Base-by-base conservation (phyloP, 2,329 filamentous ascomycete species). In the Ceratocystis cubensis region DNA sequence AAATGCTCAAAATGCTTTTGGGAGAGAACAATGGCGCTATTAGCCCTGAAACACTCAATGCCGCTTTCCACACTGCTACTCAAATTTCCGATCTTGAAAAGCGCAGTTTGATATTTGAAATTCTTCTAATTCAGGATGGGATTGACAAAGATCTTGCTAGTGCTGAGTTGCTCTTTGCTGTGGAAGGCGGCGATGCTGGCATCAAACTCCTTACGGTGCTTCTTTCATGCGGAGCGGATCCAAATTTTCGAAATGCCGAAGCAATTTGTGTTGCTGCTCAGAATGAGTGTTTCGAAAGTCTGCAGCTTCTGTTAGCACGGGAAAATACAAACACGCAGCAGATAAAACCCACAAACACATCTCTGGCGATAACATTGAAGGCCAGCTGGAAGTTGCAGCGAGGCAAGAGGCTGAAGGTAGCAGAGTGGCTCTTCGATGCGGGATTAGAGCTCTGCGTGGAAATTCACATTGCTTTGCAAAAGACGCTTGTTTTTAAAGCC, bases 21-120 rank as follows among this genome's bases (percentile, higher is more conserved):
- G 76, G 74, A 28, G 76, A 77, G 1, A 75, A 76, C 28, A 72
- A 71, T 0, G 71, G 76, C 3, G 72, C 78, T 0, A 75, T 75
- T 10, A 76, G 76, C 61, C 25, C 64, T 2, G 71, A 73, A 5
- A 81, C 78, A 0, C 72, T 84, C 2, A 76, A 79, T 37, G 76
- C 77, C 48, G 81, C 79, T 0, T 84, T 85, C 57, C 79, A 83
- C 68, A 82, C 81, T 1, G 81, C 82, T 0, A 82, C 80, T 0
- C 78, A 81, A 64, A 75, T 84, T 1, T 73, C 78, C 1, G 79
- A 84, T 67, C 72, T 84, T 3, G 76, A 75, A 64, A 78, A 76
- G 48, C 75, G 82, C 1, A 78, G 78, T 0, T 75, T 76, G 25
- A 75, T 84, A 1, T 82, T 85, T 57, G 75, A 79, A 64, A 71